phyloP scores from a whole-genome alignment of 2,329 filamentous ascomycete genomes.

The Calonectria henricotiae region DNA sequence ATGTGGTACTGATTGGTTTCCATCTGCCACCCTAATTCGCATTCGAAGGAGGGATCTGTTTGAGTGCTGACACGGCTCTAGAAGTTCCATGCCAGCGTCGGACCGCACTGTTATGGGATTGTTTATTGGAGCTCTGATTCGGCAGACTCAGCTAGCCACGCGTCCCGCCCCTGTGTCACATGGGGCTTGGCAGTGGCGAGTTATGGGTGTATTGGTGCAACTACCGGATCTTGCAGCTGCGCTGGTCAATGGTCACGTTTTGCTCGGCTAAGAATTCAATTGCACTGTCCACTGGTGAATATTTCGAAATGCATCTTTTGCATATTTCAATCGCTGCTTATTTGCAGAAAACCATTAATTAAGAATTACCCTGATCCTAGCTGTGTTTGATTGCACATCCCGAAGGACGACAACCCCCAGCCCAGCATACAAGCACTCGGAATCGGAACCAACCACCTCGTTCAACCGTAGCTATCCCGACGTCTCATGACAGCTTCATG shows the following conservation, averaged over 20 bases:
- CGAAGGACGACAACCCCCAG: conserved; percentile 25
- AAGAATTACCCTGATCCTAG: conserved; percentile 39
- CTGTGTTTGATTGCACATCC: conserved; percentile 35
- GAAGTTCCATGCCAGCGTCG: conserved; percentile 25
- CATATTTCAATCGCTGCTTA: conserved; percentile 22
- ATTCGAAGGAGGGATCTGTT: background rate
- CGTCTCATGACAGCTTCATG: conserved; percentile 1
- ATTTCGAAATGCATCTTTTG: background rate
- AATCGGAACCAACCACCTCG: conserved; percentile 30
- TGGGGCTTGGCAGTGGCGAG: conserved; percentile 38
- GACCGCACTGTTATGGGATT: conserved; percentile 2
- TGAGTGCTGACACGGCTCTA: conserved; percentile 16
- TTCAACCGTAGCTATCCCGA: conserved; percentile 35
- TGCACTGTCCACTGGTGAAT: background rate
- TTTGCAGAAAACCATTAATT: conserved; percentile 38
- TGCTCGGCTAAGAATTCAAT: background rate
- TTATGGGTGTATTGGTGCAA: background rate
- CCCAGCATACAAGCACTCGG: conserved; percentile 14
- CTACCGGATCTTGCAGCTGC: conserved; percentile 1
- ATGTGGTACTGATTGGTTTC: background rate
- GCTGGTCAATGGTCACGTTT: background rate
- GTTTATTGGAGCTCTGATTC: conserved; percentile 6
- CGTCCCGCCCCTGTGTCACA: conserved; percentile 47
- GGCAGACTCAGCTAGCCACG: conserved; percentile 15
- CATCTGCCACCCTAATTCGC: background rate